Evolutionary conservation across 2,329 filamentous ascomycete species (phyloP).

Genomic region (Colletotrichum siamense): DNA sequence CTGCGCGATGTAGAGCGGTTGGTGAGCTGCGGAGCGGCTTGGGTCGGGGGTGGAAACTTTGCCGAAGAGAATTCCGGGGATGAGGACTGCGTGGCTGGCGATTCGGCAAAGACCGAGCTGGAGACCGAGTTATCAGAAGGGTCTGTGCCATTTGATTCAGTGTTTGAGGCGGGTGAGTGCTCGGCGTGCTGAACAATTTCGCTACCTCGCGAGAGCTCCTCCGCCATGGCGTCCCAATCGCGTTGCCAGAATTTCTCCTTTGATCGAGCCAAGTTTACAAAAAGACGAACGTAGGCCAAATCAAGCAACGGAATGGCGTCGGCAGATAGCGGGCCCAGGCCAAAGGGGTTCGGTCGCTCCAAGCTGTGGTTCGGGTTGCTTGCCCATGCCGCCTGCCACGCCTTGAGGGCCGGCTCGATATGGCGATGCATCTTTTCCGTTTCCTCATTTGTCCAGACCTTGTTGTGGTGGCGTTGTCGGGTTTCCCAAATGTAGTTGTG

Average conservation of each 20-base stretch:
- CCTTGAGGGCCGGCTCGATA: constrained; percentile 90
- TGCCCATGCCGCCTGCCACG: constrained; percentile 93
- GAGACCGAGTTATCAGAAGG: constrained; percentile 51
- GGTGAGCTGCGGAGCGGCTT: constrained; percentile 26
- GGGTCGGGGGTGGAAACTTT: constrained; percentile 36
- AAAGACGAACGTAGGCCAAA: constrained; percentile 88
- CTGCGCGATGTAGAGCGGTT: constrained; percentile 67
- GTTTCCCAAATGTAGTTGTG: constrained; percentile 99
- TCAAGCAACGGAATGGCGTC: constrained; percentile 92
- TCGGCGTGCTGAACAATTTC: constrained; percentile 79
- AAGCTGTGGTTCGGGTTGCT: constrained; percentile 84
- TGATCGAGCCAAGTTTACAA: constrained; percentile 89
- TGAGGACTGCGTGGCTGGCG: constrained; percentile 56
- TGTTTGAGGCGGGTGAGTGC: constrained; percentile 58
- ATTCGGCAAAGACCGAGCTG: constrained; percentile 55
- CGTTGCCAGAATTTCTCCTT: constrained; percentile 95
- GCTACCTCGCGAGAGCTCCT: constrained; percentile 80
- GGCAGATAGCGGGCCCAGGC: constrained; percentile 80
- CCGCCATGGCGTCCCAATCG: constrained; percentile 90
- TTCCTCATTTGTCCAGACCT: constrained; percentile 89
- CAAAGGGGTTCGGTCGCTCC: constrained; percentile 84
- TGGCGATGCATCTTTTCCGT: constrained; percentile 96
- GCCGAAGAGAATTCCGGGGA: constrained; percentile 50
- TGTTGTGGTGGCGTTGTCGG: constrained; percentile 84
- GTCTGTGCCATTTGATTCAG: constrained; percentile 48